Evolutionary conservation across 352 stramenopile species (phyloP).

Genomic region (Bremia lactucae): DNA sequence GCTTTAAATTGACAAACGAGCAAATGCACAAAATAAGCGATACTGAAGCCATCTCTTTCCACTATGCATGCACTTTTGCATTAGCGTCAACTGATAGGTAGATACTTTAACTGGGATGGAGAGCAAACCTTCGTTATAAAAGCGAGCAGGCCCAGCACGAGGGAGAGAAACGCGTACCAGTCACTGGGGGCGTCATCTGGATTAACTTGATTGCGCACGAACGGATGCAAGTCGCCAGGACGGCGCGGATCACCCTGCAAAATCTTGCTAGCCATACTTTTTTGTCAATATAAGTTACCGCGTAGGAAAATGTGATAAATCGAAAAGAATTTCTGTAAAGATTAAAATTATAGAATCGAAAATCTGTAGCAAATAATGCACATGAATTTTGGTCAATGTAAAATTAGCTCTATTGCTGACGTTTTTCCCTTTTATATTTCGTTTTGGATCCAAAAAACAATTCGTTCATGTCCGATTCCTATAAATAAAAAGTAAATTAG

Average conservation of each 20-base stretch:
- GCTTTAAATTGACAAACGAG: slow-evolving; percentile 57
- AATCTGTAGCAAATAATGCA: too few relatives aligned
- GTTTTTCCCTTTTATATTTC: too few relatives aligned
- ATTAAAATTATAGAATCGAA: too few relatives aligned
- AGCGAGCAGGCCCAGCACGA: slow-evolving; percentile 39
- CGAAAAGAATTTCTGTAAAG: too few relatives aligned
- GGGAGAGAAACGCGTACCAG: slow-evolving; percentile 59
- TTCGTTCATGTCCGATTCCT: too few relatives aligned
- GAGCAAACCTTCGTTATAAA: slow-evolving; percentile 55
- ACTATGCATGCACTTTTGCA: slow-evolving; percentile 17
- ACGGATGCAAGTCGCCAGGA: slow-evolving; percentile 55
- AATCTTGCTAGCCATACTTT: slow-evolving; percentile 17
- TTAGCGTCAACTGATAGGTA: not conserved
- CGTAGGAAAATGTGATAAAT: too few relatives aligned
- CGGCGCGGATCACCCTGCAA: slow-evolving; percentile 47
- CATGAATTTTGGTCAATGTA: too few relatives aligned
- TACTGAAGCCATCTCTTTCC: slow-evolving; percentile 52
- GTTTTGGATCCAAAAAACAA: too few relatives aligned
- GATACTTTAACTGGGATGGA: not conserved
- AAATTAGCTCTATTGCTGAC: too few relatives aligned
- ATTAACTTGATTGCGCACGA: slow-evolving; percentile 46
- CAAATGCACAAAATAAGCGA: slow-evolving; percentile 55
- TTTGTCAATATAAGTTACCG: too few relatives aligned
- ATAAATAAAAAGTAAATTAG: too few relatives aligned
- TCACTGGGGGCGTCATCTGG: slow-evolving; percentile 27